Base-by-base conservation (phyloP, 2,329 filamentous ascomycete genomes). In the Trichoderma asperellum region DNA sequence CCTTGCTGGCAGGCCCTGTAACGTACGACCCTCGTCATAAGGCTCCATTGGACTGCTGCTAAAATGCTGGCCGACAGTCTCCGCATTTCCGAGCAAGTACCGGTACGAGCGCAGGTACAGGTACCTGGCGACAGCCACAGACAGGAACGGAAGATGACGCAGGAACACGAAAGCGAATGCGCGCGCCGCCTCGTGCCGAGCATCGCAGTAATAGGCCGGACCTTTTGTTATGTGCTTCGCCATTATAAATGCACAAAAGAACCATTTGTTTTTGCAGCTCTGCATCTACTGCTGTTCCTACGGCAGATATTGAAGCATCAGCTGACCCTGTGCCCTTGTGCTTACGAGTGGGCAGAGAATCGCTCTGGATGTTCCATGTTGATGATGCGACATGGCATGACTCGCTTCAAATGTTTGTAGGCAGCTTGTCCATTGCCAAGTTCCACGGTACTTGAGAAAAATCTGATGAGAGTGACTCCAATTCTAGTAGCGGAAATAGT, bases 131-230 rank as follows among this genome's bases (percentile, higher is more conserved):
- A 24, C 47, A 16, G 40, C 6, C 18, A 27, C 52, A 27, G 11
- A 55, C 52, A 55, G 24, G 27, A 29, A 57, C 24, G 18, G 29
- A n/a, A 29, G 27, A 57, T 32, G 27, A 34, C 55, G 34, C 32
- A 47, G 29, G 43, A 65, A 65, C 62, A 47, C 62, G 62, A 56
- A 57, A 47, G 53, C 35, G 52, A 65, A 57, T 24, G 62, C 52
- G 62, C 62, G 62, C 27, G 59, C 43, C 40, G 24, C 35, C 14
- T 32, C 32, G 53, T 63, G 29, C 14, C 47, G 47, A 47, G 35
- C 24, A 24, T 24, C 3, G 18, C 7, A n/a, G 32, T 35, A 37
- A 32, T 37, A 35, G 7, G 10, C 6, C 43, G 40, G n/a, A n/a
- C n/a, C 18, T 24, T 58, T 27, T 37, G 56, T 21, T n/a, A 7